Conservation (phyloP, 805 yeast species). For the Candida ulmi region DNA sequence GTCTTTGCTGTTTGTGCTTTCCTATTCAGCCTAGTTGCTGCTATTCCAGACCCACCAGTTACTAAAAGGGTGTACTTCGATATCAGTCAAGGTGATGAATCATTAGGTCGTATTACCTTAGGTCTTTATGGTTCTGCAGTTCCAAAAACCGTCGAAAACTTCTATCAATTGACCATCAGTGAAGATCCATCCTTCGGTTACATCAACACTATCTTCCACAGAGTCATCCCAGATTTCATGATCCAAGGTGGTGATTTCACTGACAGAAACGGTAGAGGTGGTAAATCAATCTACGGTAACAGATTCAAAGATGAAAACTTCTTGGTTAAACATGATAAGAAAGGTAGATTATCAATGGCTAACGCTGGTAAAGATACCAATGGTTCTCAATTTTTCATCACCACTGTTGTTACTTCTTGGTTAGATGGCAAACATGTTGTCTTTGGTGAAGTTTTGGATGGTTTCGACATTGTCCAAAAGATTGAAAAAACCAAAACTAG, state of each 20-base stretch:
- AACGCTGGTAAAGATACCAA: conserved; percentile 76
- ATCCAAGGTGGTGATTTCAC: conserved; percentile 81
- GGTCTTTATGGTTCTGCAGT: conserved; percentile 85
- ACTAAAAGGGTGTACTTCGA: conserved; percentile 86
- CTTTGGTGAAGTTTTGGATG: conserved; percentile 70
- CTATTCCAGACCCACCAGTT: conserved; percentile 31
- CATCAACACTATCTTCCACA: conserved; percentile 60
- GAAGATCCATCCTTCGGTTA: conserved; percentile 65
- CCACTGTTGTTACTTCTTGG: conserved; percentile 89
- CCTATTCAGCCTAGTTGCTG: conserved; percentile 13
- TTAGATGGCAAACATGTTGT: conserved; percentile 91
- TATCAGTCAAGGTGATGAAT: conserved; percentile 69
- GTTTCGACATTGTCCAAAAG: conserved; percentile 65
- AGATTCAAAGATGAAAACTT: conserved; percentile 69
- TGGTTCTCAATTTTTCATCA: conserved; percentile 93
- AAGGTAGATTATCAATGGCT: conserved; percentile 73
- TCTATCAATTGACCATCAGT: conserved; percentile 72
- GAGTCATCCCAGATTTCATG: conserved; percentile 70
- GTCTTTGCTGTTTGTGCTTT: conserved; percentile 8
- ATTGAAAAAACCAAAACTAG: conserved; percentile 71
- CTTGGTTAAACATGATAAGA: conserved; percentile 58
- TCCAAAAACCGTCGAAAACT: conserved; percentile 87
- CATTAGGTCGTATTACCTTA: conserved; percentile 75
- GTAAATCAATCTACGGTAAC: conserved; percentile 66
- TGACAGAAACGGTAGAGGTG: conserved; percentile 65